Evolutionary conservation across 805 yeast species (phyloP).

Genomic region (Monosporozyma aerobia): DNA sequence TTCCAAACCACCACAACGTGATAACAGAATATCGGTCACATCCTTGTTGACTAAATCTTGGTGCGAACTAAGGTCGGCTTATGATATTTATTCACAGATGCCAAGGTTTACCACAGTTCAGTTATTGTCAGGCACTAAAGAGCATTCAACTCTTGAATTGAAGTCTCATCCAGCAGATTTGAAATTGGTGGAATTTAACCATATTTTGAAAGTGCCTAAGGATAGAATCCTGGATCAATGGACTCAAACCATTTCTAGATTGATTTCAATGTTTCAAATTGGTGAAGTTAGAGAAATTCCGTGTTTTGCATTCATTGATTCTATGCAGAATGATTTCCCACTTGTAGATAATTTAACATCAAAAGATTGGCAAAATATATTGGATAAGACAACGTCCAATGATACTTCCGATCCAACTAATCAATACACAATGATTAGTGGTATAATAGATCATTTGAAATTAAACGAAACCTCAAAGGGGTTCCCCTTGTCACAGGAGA

Average conservation of each 20-base stretch:
- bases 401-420: conserved; percentile 6
- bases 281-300: conserved; percentile 54
- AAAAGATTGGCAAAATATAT: background rate
- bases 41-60: conserved; percentile 48
- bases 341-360: background rate
- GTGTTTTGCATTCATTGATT: conserved; percentile 43
- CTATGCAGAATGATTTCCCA: background rate
- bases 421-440: conserved; percentile 45
- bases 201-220: conserved; percentile 13
- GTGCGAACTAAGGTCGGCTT: conserved; percentile 59
- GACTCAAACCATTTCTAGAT: conserved; percentile 36
- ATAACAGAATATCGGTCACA: conserved; percentile 38
- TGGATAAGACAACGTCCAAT: conserved; percentile 5
- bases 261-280: conserved; percentile 33
- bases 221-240: conserved; percentile 28
- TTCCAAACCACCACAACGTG: background rate
- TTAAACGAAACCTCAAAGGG: conserved; percentile 6
- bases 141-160: conserved; percentile 42
- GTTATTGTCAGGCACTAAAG: conserved; percentile 38
- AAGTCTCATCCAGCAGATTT: conserved; percentile 34
- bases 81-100: conserved; percentile 41
- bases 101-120: conserved; percentile 30
- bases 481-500: background rate
- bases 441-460: conserved; percentile 48
- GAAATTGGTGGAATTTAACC: conserved; percentile 10